phyloP scores from a whole-genome alignment of 1,139 yeast species.

The Kodamaea alishanica region DNA sequence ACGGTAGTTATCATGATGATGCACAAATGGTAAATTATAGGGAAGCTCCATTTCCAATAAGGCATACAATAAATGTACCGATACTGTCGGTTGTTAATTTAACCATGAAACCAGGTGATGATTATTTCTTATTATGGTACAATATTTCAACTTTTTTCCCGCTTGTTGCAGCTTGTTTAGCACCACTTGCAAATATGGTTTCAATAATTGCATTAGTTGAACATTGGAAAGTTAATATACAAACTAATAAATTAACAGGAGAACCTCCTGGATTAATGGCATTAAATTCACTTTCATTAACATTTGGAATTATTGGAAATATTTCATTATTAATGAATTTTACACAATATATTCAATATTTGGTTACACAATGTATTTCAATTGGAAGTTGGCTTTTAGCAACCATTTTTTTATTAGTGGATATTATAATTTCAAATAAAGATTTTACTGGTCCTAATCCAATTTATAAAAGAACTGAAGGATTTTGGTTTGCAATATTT shows the following conservation, averaged over 20 bases:
- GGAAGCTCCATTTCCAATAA: constrained; percentile 20
- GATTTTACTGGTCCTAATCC: constrained; percentile 14
- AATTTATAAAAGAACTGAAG: constrained; percentile 45
- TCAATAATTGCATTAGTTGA: constrained; percentile 71
- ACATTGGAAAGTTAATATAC: constrained; percentile 51
- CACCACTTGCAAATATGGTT: constrained; percentile 72
- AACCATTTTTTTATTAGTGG: constrained; percentile 45
- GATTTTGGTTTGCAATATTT: constrained; percentile 73
- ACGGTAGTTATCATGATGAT: constrained; percentile 13
- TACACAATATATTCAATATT: constrained; percentile 52
- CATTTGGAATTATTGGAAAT: constrained; percentile 64
- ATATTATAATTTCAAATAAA: constrained; percentile 35
- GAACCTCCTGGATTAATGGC: constrained; percentile 47
- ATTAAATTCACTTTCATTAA: constrained; percentile 59
- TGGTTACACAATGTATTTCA: constrained; percentile 56
- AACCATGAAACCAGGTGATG: constrained; percentile 45
- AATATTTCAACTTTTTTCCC: constrained; percentile 65
- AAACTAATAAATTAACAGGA: constrained; percentile 20
- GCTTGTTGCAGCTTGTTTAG: constrained; percentile 68
- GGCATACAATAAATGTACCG: constrained; percentile 32
- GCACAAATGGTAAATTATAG: constrained; percentile 6
- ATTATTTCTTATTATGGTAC: constrained; percentile 54
- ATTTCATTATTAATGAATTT: constrained; percentile 64
- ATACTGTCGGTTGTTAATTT: constrained; percentile 28
- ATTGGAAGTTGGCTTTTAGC: constrained; percentile 64